Conservation (phyloP, 2,329 filamentous ascomycete genomes). For the Rhytidhysteron rufulum region DNA sequence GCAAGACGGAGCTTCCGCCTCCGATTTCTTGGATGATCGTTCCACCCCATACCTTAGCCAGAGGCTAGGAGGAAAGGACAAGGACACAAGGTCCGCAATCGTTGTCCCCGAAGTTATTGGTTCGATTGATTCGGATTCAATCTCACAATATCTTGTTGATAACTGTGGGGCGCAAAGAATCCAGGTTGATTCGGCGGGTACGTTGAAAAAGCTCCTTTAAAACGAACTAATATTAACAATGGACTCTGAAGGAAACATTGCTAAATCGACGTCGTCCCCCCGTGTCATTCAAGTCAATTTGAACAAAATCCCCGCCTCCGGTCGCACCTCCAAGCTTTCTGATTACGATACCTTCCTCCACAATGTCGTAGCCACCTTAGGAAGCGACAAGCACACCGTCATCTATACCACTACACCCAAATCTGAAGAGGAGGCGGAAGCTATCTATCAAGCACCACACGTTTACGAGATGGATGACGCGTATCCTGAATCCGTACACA, state of each 20-base stretch:
- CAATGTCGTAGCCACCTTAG: slow-evolving; percentile 43
- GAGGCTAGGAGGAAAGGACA: slow-evolving; percentile 45
- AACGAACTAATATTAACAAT: slow-evolving; percentile 2
- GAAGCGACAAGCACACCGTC: slow-evolving; percentile 63
- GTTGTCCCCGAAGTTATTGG: slow-evolving; percentile 53
- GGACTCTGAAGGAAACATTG: slow-evolving; percentile 6
- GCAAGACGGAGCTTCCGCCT: slow-evolving; percentile 69
- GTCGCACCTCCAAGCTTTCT: slow-evolving; percentile 38
- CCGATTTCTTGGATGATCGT: slow-evolving; percentile 59
- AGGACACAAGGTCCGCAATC: slow-evolving; percentile 53
- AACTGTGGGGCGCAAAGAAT: slow-evolving; percentile 46
- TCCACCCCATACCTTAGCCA: slow-evolving; percentile 53
- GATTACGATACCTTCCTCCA: slow-evolving; percentile 43
- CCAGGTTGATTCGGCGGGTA: slow-evolving; percentile 40
- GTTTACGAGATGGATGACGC: slow-evolving; percentile 63
- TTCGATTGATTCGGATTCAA: slow-evolving; percentile 39
- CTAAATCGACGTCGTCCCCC: slow-evolving; percentile 22
- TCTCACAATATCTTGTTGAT: slow-evolving; percentile 41
- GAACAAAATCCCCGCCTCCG: slow-evolving; percentile 28
- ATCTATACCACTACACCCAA: slow-evolving; percentile 67
- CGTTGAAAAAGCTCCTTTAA: too few species aligned
- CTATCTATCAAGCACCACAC: slow-evolving; percentile 15
- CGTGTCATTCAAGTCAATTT: slow-evolving; percentile 46
- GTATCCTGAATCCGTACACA: slow-evolving; percentile 61
- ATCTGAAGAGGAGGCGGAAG: slow-evolving; percentile 22